Evolutionary conservation across 2,329 filamentous ascomycete genomes (phyloP).

Genomic region (Achaetomium macrosporum): DNA sequence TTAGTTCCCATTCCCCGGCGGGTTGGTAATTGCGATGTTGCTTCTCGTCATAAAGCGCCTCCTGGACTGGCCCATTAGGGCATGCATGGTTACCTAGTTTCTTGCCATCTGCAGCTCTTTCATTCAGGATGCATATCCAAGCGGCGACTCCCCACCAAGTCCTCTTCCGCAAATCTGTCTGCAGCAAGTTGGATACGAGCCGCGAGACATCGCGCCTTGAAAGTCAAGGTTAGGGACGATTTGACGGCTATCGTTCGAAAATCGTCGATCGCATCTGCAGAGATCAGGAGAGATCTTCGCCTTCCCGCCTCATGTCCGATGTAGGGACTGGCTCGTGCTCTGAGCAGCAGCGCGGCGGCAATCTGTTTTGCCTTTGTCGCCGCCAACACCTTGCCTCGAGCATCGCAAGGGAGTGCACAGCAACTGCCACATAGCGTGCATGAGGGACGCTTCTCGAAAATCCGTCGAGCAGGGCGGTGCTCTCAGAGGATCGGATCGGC

Average conservation of each 20-base stretch:
- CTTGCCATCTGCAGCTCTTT: conserved; percentile 11
- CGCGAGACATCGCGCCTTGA: neutral
- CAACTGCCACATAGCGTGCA: neutral
- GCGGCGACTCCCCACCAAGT: neutral
- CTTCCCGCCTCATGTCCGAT: too few relatives aligned
- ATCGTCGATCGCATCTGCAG: too few relatives aligned
- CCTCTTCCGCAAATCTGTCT: neutral
- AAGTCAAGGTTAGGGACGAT: neutral
- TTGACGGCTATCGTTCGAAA: too few relatives aligned
- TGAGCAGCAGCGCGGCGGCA: too few relatives aligned
- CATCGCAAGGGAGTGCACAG: too few relatives aligned
- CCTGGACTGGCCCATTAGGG: conserved; percentile 2
- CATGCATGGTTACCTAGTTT: conserved; percentile 9
- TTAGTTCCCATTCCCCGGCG: conserved; percentile 6
- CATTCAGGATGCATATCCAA: conserved; percentile 12
- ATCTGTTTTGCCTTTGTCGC: too few relatives aligned
- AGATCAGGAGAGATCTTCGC: too few relatives aligned
- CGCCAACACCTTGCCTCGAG: too few relatives aligned
- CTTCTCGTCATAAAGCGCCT: neutral
- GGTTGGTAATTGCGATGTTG: conserved; percentile 17
- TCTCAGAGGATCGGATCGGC: conserved; percentile 10
- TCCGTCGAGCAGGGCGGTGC: neutral
- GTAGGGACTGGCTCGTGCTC: too few relatives aligned
- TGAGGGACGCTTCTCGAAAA: neutral
- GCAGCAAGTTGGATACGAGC: conserved; percentile 7